Evolutionary conservation across 805 yeast genomes (phyloP).

Genomic region (Clavispora asparagi): DNA sequence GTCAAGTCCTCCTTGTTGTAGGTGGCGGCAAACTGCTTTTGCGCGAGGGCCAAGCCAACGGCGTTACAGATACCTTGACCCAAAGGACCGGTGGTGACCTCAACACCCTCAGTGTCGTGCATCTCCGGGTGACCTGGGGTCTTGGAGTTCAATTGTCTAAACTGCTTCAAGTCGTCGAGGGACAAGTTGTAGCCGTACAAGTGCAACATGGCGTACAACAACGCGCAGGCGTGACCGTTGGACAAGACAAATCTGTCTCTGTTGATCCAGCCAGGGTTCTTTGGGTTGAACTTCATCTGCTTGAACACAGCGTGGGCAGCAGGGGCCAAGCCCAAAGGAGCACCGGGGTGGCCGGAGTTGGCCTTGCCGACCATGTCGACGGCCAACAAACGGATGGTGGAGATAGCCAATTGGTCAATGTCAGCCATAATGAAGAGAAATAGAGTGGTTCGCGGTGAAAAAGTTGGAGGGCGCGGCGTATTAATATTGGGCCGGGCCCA

Average conservation of each 20-base stretch:
- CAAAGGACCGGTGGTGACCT: slow-evolving; percentile 97
- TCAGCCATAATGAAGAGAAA: slow-evolving; percentile 16
- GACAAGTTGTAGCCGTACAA: slow-evolving; percentile 77
- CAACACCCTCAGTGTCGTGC: slow-evolving; percentile 80
- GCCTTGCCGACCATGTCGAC: slow-evolving; percentile 85
- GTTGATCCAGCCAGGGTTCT: slow-evolving; percentile 88
- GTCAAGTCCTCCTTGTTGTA: slow-evolving; percentile 83
- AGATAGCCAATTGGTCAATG: slow-evolving; percentile 70
- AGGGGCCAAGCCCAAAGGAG: slow-evolving; percentile 97
- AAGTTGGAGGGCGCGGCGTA: slow-evolving; percentile 1
- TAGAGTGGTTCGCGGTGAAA: background rate
- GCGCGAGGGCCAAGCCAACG: slow-evolving; percentile 95
- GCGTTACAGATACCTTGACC: slow-evolving; percentile 98
- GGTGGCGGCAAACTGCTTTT: slow-evolving; percentile 84
- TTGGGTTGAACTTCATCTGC: slow-evolving; percentile 81
- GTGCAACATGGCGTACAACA: slow-evolving; percentile 79
- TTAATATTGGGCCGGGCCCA: slow-evolving; percentile 3
- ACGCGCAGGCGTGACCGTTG: slow-evolving; percentile 94
- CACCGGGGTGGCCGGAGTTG: slow-evolving; percentile 99
- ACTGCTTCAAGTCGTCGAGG: slow-evolving; percentile 80
- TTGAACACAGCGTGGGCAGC: slow-evolving; percentile 85
- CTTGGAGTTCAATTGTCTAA: slow-evolving; percentile 85
- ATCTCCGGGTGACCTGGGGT: slow-evolving; percentile 98
- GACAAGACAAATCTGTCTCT: slow-evolving; percentile 93
- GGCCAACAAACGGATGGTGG: slow-evolving; percentile 84